Conservation (phyloP, 345 rosid genomes). For the Alliaria petiolata region DNA sequence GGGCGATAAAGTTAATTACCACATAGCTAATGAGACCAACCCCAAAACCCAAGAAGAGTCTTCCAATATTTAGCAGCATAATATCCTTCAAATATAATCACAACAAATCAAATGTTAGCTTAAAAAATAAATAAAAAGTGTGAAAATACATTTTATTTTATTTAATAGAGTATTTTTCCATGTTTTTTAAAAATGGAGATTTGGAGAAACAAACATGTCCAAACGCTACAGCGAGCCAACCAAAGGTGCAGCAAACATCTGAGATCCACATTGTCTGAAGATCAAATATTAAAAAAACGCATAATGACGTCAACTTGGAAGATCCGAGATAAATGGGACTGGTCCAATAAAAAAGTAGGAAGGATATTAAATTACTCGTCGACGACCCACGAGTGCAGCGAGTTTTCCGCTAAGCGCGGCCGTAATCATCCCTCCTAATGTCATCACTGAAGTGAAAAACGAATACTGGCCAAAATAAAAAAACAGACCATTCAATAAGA, state of each 20-base stretch:
- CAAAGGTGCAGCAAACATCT: conserved; percentile 27
- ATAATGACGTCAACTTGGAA: neutral
- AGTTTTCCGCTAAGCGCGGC: conserved; percentile 32
- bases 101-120: neutral
- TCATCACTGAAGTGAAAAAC: conserved; percentile 33
- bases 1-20: conserved; percentile 1
- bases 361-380: conserved; percentile 8
- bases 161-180: neutral
- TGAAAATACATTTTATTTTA: too few species aligned
- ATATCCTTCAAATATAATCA: conserved; percentile 14
- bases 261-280: conserved; percentile 43
- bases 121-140: too few species aligned
- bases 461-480: conserved; percentile 18
- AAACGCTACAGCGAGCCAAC: conserved; percentile 42
- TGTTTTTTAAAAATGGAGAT: neutral
- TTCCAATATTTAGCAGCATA: conserved; percentile 21
- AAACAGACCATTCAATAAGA: neutral
- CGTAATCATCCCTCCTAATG: conserved; percentile 34
- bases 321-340: neutral
- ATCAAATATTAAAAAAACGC: neutral
- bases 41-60: conserved; percentile 33
- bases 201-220: conserved; percentile 34
- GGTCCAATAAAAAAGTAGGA: neutral
- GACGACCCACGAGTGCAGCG: conserved; percentile 33
- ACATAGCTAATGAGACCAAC: conserved; percentile 38